Percentiles rank a stretch among this genome's conserved stretches.
These are phyloP conservation scores for Xylaria telfairii DNA, from an alignment of 495 filamentous ascomycete genomes.

Conservation along the genomic window DNA sequence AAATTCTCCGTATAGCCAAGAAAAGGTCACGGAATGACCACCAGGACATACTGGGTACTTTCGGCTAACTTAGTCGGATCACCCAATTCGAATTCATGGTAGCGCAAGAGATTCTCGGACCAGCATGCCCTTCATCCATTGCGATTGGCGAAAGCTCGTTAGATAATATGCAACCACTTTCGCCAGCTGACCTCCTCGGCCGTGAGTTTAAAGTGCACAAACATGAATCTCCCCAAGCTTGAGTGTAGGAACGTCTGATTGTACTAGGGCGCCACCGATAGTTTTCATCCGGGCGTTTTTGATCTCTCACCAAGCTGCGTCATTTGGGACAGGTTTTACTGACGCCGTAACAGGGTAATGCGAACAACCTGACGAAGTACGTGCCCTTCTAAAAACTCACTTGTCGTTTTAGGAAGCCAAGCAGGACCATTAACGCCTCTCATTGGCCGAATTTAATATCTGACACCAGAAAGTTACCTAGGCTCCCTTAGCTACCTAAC, in stretches of 20 bases:
- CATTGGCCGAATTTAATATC: background rate
- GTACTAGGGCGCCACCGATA: background rate
- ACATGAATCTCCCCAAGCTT: background rate
- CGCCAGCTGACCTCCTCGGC: slow-evolving; percentile 6
- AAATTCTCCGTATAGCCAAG: background rate
- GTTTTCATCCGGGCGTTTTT: background rate
- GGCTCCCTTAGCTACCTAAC: slow-evolving; percentile 4
- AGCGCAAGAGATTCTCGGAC: background rate
- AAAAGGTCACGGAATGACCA: background rate
- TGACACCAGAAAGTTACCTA: background rate
- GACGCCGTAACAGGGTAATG: background rate
- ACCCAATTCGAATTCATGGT: slow-evolving; percentile 5
- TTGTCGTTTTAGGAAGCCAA: slow-evolving; percentile 22
- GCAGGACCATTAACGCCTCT: background rate
- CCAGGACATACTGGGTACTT: background rate
- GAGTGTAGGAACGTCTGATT: background rate
- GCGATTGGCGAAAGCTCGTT: slow-evolving; percentile 4
- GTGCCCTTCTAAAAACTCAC: background rate
- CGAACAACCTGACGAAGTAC: background rate
- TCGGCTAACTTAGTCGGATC: slow-evolving; percentile 6
- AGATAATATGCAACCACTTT: slow-evolving; percentile 25
- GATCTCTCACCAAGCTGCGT: background rate
- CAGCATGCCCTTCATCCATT: background rate
- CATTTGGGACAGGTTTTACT: background rate
- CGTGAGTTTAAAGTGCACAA: background rate